These are phyloP conservation scores for Triticum dicoccoides DNA, from an alignment of 176 grass and related monocot species.

Conservation along the genomic window DNA sequence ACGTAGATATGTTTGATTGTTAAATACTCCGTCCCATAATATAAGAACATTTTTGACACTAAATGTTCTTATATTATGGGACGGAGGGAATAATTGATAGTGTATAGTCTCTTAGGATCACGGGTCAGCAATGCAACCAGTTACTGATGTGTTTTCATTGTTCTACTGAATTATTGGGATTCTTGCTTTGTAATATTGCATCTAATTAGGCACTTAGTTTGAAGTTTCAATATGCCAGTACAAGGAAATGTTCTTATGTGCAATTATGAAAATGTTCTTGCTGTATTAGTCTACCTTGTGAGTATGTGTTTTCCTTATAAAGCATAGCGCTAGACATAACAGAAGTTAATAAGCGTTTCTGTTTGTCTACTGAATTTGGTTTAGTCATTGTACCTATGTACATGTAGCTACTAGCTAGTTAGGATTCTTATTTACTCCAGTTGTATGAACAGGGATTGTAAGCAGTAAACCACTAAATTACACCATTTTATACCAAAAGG, in stretches of 20 bases:
- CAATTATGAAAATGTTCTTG: background rate
- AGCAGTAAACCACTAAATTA: background rate
- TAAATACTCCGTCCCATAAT: background rate
- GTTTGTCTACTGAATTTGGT: background rate
- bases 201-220: background rate
- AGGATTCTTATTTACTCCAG: background rate
- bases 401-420: background rate
- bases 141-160: background rate
- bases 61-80: too few relatives aligned
- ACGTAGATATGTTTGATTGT: background rate
- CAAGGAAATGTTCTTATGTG: background rate
- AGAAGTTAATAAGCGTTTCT: background rate
- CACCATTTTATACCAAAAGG: background rate
- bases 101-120: background rate
- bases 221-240: background rate
- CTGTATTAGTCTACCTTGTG: background rate
- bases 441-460: too few relatives aligned
- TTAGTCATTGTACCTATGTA: background rate
- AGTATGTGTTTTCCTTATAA: background rate
- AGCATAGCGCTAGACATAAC: background rate
- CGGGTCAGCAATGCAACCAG: background rate
- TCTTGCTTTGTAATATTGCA: background rate
- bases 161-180: background rate
- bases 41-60: too few relatives aligned
- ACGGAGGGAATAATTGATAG: background rate